Evolutionary conservation across 2,329 filamentous ascomycete species (phyloP).

Genomic region (Fusarium devonianum): DNA sequence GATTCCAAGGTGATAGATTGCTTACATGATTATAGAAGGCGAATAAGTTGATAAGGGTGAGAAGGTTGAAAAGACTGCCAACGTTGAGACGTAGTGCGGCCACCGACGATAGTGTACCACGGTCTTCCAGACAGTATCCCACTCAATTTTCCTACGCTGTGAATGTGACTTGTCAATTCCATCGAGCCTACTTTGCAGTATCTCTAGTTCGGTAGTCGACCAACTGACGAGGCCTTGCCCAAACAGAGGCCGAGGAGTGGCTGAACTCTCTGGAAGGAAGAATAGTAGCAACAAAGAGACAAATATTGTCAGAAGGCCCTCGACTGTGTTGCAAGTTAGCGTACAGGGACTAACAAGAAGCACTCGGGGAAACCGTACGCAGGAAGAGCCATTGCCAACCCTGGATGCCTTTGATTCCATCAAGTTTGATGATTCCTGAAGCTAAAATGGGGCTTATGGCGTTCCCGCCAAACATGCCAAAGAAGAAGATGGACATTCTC

Average conservation of each 20-base stretch:
- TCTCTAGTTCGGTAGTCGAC: neutral
- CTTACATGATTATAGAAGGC: conserved; percentile 24
- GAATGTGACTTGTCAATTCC: neutral
- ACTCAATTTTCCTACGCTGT: neutral
- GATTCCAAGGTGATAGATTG: neutral
- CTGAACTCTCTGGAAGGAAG: neutral
- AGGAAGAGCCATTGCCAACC: conserved; percentile 62
- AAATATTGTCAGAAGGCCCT: neutral
- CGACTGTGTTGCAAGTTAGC: neutral
- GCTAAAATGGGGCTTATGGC: conserved; percentile 58
- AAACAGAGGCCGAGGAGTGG: neutral
- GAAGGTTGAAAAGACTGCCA: conserved; percentile 24
- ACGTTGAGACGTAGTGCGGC: conserved; percentile 21
- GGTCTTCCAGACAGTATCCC: conserved; percentile 11
- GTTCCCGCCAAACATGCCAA: conserved; percentile 61
- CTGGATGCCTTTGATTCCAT: conserved; percentile 49
- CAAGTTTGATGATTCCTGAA: conserved; percentile 55
- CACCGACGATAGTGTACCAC: conserved; percentile 18
- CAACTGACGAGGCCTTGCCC: neutral
- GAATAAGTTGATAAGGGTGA: conserved; percentile 23
- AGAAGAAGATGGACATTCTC: conserved; percentile 59
- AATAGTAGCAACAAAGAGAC: neutral
- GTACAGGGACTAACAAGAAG: neutral
- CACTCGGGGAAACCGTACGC: conserved; percentile 44
- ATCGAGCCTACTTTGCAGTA: neutral